These are phyloP conservation scores for Carex cristatella DNA, from an alignment of 176 grass and related monocot genomes.

Conservation along the genomic window DNA sequence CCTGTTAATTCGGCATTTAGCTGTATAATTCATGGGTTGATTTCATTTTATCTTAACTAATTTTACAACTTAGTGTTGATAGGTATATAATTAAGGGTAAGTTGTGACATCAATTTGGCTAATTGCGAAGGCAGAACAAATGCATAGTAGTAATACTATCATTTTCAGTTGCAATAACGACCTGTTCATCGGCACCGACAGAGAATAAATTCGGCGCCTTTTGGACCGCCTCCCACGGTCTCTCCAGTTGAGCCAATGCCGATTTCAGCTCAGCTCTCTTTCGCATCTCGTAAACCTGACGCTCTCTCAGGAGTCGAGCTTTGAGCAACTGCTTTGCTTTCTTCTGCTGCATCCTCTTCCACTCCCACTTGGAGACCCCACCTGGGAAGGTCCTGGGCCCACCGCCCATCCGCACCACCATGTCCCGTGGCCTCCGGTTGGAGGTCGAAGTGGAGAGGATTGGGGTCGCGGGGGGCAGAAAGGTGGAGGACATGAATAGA, in stretches of 20 bases:
- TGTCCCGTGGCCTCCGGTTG: conserved; percentile 28
- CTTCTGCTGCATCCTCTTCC: conserved; percentile 90
- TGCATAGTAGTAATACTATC: not conserved
- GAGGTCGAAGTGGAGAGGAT: not conserved
- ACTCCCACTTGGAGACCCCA: conserved; percentile 93
- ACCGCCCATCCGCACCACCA: conserved; percentile 60
- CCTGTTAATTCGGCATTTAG: not conserved
- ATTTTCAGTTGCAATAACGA: not conserved
- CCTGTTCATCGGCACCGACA: conserved; percentile 56
- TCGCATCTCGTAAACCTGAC: conserved; percentile 95
- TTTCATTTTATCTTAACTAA: not conserved
- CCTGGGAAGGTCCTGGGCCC: conserved; percentile 75
- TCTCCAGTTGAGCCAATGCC: conserved; percentile 66
- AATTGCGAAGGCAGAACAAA: not conserved
- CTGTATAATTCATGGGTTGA: not conserved
- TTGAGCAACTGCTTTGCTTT: conserved; percentile 89
- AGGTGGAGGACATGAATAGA: not conserved
- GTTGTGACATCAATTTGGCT: not conserved
- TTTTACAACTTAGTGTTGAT: not conserved
- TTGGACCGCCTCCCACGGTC: conserved; percentile 67
- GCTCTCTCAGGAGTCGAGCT: conserved; percentile 78
- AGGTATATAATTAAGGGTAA: not conserved
- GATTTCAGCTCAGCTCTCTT: conserved; percentile 70
- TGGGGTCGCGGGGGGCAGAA: not conserved
- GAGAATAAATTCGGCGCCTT: conserved; percentile 68